Percentiles rank a stretch among this genome's conserved stretches.
Conservation (phyloP, 768 basidiomycete species). For the Panus rudis region DNA sequence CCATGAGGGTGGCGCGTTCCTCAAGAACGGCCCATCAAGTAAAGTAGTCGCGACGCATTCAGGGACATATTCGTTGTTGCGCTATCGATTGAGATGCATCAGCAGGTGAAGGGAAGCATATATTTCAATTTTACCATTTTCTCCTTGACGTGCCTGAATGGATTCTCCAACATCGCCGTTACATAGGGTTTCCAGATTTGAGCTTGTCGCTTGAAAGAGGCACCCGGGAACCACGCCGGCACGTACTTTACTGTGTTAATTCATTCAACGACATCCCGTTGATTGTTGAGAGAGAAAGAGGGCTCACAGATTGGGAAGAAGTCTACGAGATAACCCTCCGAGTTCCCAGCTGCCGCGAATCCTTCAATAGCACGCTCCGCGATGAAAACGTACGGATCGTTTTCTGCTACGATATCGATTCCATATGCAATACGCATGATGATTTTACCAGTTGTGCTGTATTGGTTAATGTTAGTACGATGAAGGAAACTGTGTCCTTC, state of each 20-base stretch:
- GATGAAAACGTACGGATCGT: not conserved
- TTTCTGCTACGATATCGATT: not conserved
- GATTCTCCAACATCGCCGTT: not conserved
- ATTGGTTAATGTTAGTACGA: conserved; percentile 1
- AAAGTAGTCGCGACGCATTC: too few relatives aligned
- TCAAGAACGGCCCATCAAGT: too few relatives aligned
- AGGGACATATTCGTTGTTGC: too few relatives aligned
- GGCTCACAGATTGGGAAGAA: not conserved
- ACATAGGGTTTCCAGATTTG: conserved; percentile 1
- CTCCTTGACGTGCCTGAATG: too few relatives aligned
- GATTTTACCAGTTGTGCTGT: conserved; percentile 9
- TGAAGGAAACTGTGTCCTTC: not conserved
- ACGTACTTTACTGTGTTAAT: conserved; percentile 17
- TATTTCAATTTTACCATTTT: too few relatives aligned
- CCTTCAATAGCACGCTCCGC: not conserved
- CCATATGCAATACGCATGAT: not conserved
- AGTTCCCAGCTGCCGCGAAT: not conserved
- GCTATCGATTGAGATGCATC: too few relatives aligned
- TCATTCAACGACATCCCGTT: too few relatives aligned
- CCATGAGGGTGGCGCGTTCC: too few relatives aligned
- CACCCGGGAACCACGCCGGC: conserved; percentile 22
- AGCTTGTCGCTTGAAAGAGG: conserved; percentile 18
- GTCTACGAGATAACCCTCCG: not conserved
- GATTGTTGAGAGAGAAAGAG: not conserved
- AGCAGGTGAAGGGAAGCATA: too few relatives aligned